phyloP scores from a whole-genome alignment of 495 filamentous ascomycete genomes.

The Hyaloscypha hepaticicola region DNA sequence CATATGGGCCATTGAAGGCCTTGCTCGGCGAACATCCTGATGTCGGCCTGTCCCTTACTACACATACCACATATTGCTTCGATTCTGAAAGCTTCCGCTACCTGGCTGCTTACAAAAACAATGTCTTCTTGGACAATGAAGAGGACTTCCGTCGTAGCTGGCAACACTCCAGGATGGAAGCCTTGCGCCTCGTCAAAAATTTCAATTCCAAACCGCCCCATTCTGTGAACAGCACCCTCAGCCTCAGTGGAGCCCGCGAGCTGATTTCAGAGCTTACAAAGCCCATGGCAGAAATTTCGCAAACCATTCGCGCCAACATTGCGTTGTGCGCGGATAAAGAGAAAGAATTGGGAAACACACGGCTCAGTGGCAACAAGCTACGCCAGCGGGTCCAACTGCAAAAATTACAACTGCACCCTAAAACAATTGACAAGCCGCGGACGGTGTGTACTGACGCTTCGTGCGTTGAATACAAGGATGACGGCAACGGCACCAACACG shows the following conservation, averaged over 20 bases:
- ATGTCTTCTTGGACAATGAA: constrained; percentile 32
- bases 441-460: constrained; percentile 20
- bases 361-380: constrained; percentile 29
- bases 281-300: constrained; percentile 40
- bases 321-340: constrained; percentile 32
- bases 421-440: constrained; percentile 18
- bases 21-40: constrained; percentile 34
- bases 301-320: constrained; percentile 37
- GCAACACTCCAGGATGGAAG: constrained; percentile 38
- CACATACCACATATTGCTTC: constrained; percentile 42
- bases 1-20: constrained; percentile 35
- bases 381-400: constrained; percentile 29
- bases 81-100: constrained; percentile 49
- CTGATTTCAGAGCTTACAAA: constrained; percentile 38
- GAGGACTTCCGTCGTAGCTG: constrained; percentile 40
- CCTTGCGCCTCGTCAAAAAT: constrained; percentile 34
- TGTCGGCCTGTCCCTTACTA: constrained; percentile 28
- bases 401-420: constrained; percentile 17
- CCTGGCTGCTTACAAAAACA: constrained; percentile 40
- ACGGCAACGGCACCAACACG: constrained; percentile 16
- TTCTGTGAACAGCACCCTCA: constrained; percentile 38
- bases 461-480: constrained; percentile 22
- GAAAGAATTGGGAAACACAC: constrained; percentile 23
- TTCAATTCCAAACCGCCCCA: constrained; percentile 34
- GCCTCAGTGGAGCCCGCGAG: constrained; percentile 39